These are phyloP conservation scores for Dioscorea zingiberensis DNA, from an alignment of 106 monocot genomes.

Conservation along the genomic window DNA sequence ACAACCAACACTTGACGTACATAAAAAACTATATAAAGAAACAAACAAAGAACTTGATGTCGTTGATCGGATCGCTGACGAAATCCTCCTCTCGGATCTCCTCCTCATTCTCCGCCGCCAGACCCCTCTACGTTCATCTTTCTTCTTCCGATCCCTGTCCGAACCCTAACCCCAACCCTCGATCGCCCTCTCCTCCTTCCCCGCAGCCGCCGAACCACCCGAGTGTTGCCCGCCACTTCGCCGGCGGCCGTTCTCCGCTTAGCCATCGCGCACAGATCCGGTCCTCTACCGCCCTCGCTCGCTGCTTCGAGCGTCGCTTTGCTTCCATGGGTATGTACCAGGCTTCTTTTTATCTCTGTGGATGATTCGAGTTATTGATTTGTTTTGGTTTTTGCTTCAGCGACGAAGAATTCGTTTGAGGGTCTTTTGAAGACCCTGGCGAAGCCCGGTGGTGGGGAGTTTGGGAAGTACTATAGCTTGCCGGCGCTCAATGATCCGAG, in stretches of 20 bases:
- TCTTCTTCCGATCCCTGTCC: slow-evolving; percentile 1
- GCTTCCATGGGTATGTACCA: slow-evolving; percentile 33
- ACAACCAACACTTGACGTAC: no score
- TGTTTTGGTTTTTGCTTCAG: slow-evolving; percentile 19
- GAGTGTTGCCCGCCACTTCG: slow-evolving; percentile 19
- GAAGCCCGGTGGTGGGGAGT: slow-evolving; percentile 66
- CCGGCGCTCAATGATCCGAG: slow-evolving; percentile 80
- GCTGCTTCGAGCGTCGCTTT: slow-evolving; percentile 34
- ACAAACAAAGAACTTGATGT: slow-evolving; percentile 4
- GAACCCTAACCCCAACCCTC: background rate
- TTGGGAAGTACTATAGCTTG: slow-evolving; percentile 74
- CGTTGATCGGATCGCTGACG: slow-evolving; percentile 15
- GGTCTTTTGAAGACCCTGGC: slow-evolving; percentile 52
- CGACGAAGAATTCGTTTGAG: slow-evolving; percentile 46
- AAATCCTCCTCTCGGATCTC: slow-evolving; percentile 26
- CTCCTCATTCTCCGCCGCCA: slow-evolving; percentile 18
- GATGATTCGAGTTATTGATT: background rate
- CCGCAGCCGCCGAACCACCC: background rate
- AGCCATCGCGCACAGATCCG: slow-evolving; percentile 24
- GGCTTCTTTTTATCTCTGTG: background rate
- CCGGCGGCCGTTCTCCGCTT: slow-evolving; percentile 16
- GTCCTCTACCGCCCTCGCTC: slow-evolving; percentile 25
- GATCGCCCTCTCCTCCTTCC: background rate
- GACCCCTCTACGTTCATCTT: slow-evolving; percentile 2
- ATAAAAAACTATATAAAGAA: no score